Percentiles rank a stretch among this genome's conserved stretches.
Evolutionary conservation across 257 asterid species (phyloP).

Genomic region (Penstemon barbatus): DNA sequence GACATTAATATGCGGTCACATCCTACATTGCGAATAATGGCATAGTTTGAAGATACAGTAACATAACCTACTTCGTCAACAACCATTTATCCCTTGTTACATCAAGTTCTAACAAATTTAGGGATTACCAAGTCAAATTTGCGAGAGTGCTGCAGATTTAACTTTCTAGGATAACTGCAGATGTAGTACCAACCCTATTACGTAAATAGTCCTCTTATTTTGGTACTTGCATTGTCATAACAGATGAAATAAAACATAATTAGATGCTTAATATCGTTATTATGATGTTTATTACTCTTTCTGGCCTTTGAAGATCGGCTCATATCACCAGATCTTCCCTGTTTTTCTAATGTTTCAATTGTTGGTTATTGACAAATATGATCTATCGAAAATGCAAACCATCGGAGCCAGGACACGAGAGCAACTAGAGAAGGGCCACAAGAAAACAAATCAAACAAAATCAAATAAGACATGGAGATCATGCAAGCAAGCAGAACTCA

Average conservation of each 20-base stretch:
- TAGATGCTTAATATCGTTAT: neutral
- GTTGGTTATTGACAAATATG: neutral
- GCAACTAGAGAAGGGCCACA: neutral
- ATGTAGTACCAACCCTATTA: neutral
- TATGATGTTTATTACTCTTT: neutral
- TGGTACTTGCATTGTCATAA: neutral
- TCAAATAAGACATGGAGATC: neutral
- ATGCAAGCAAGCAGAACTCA: conserved; percentile 14
- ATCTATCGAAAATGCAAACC: neutral
- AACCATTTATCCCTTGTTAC: neutral
- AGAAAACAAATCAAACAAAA: conserved; percentile 1
- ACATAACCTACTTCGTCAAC: conserved; percentile 7
- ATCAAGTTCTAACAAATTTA: neutral
- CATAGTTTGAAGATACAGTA: neutral
- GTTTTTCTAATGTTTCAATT: neutral
- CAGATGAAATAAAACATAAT: neutral
- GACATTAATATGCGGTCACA: neutral
- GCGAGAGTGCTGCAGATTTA: neutral
- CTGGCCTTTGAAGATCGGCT: neutral
- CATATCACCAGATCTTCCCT: neutral
- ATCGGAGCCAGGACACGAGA: neutral
- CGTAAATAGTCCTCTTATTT: neutral
- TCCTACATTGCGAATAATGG: conserved; percentile 15
- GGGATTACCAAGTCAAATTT: no score
- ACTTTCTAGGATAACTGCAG: neutral